Conservation (phyloP, 257 asterid genomes). For the Salvia miltiorrhiza region DNA sequence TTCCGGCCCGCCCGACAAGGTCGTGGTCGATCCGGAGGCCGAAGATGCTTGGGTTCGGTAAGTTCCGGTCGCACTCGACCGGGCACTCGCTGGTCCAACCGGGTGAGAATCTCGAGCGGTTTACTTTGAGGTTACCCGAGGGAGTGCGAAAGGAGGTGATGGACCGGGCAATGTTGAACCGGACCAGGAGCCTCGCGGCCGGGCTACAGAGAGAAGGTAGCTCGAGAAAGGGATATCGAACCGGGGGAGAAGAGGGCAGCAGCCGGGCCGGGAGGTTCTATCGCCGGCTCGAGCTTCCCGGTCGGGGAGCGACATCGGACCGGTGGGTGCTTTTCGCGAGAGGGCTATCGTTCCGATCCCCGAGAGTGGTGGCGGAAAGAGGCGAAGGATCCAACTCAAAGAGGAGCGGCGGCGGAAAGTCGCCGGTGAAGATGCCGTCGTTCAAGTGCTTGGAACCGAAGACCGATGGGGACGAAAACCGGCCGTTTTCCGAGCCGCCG, state of each 20-base stretch:
- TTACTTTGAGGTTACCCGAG: constrained; percentile 67
- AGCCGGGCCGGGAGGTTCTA: constrained; percentile 39
- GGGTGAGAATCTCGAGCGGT: constrained; percentile 69
- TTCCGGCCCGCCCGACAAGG: constrained; percentile 33
- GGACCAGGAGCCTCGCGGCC: constrained; percentile 40
- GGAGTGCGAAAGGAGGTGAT: constrained; percentile 72
- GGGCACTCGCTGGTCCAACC: constrained; percentile 83
- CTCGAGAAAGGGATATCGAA: constrained; percentile 43
- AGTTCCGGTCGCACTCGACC: constrained; percentile 85
- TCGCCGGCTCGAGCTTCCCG: constrained; percentile 40
- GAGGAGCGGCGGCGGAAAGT: not conserved
- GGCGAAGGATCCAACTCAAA: constrained; percentile 45
- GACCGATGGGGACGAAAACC: constrained; percentile 38
- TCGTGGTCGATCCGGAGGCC: constrained; percentile 45
- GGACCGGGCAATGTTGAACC: constrained; percentile 57
- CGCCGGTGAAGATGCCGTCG: constrained; percentile 51
- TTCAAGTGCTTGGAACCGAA: constrained; percentile 62
- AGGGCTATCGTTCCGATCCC: constrained; percentile 52
- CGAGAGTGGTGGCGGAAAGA: constrained; percentile 40
- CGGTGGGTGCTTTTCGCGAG: constrained; percentile 62
- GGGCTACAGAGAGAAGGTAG: constrained; percentile 42
- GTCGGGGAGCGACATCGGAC: constrained; percentile 48
- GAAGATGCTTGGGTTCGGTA: constrained; percentile 42
- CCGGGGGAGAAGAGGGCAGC: constrained; percentile 56
- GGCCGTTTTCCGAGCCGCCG: constrained; percentile 33